Percentiles rank a stretch among this genome's conserved stretches.
phyloP scores from a whole-genome alignment of 768 basidiomycete genomes.

The Podaxis sp. region DNA sequence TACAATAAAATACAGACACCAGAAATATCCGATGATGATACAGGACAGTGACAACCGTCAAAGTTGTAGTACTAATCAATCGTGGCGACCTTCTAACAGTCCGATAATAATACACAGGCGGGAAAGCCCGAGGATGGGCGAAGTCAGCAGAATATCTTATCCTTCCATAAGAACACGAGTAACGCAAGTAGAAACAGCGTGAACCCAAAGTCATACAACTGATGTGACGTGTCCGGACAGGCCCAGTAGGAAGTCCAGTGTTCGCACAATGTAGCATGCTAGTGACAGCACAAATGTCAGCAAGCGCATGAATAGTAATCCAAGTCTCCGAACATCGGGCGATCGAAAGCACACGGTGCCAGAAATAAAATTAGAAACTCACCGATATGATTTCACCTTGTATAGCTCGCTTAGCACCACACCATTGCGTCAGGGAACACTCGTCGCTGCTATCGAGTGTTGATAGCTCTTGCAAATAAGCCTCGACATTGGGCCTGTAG shows the following conservation, averaged over 20 bases:
- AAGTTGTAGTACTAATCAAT: neutral
- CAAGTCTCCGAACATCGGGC: neutral
- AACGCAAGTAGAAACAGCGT: slow-evolving; percentile 24
- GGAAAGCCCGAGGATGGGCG: neutral
- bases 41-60: neutral
- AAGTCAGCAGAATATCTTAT: slow-evolving; percentile 20
- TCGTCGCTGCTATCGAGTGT: slow-evolving; percentile 15
- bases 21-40: neutral
- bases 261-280: slow-evolving; percentile 37
- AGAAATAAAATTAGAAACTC: slow-evolving; percentile 14
- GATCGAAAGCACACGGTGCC: neutral
- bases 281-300: neutral
- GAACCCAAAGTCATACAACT: slow-evolving; percentile 22
- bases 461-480: slow-evolving; percentile 28
- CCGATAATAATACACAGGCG: neutral
- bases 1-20: neutral
- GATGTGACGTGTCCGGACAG: slow-evolving; percentile 8
- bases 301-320: neutral
- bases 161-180: slow-evolving; percentile 31
- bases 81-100: neutral
- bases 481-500: slow-evolving; percentile 8
- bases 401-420: slow-evolving; percentile 24
- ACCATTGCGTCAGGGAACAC: slow-evolving; percentile 25
- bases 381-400: slow-evolving; percentile 26
- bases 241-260: slow-evolving; percentile 30